These are phyloP conservation scores for Aspergillus calidoustus DNA, from an alignment of 2,329 filamentous ascomycete genomes.

Conservation along the genomic window DNA sequence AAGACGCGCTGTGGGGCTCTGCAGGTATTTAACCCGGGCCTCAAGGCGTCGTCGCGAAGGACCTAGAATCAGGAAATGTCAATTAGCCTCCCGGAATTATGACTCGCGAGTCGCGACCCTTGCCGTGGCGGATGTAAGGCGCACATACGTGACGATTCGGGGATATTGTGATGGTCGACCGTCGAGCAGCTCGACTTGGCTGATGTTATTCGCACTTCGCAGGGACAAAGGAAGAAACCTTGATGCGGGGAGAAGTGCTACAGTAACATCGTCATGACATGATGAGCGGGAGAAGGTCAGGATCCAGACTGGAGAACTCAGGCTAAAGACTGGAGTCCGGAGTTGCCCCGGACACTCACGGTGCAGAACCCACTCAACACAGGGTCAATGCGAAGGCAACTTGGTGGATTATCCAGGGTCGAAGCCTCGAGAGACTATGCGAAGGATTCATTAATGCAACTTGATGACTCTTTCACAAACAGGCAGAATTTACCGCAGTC, in stretches of 20 bases:
- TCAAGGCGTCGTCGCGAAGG: too few species aligned
- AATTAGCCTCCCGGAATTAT: neutral
- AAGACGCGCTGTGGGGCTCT: neutral
- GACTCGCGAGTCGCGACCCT: neutral
- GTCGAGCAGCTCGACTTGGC: neutral
- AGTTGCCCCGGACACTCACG: neutral
- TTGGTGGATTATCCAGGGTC: neutral
- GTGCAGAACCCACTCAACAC: neutral
- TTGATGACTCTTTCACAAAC: neutral
- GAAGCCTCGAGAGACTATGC: neutral
- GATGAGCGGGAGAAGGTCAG: neutral
- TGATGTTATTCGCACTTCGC: neutral
- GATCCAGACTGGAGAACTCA: neutral
- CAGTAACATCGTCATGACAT: neutral
- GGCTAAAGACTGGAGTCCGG: neutral
- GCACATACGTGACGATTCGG: neutral
- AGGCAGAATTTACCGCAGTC: neutral
- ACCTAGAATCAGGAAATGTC: neutral
- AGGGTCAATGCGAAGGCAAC: neutral
- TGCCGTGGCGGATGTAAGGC: neutral
- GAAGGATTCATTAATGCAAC: neutral
- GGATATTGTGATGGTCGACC: neutral
- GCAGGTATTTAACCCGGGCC: neutral
- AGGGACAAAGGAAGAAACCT: neutral
- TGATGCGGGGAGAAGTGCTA: conserved; percentile 6